phyloP scores from a whole-genome alignment of 805 yeast genomes.

The Yamadazyma kitorensis region DNA sequence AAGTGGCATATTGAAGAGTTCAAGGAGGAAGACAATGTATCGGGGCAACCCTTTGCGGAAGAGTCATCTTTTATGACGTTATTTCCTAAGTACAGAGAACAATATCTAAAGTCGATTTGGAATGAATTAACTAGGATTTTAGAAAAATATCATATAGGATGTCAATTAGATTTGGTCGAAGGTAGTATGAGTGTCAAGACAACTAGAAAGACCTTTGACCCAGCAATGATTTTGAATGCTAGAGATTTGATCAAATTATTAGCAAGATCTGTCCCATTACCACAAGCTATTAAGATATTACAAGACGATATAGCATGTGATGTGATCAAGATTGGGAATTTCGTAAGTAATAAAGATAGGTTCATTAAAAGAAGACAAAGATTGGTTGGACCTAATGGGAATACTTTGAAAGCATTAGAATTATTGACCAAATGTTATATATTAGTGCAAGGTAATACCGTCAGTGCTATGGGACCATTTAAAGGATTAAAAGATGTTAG shows the following conservation, averaged over 20 bases:
- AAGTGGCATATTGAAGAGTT: constrained; percentile 91
- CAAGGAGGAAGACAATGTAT: constrained; percentile 81
- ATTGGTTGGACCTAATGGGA: constrained; percentile 94
- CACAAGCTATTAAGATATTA: constrained; percentile 89
- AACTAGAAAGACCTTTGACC: constrained; percentile 93
- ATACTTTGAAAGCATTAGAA: constrained; percentile 93
- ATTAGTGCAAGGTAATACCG: constrained; percentile 96
- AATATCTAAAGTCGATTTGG: constrained; percentile 86
- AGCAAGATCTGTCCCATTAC: constrained; percentile 95
- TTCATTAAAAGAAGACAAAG: constrained; percentile 95
- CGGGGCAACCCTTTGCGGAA: constrained; percentile 89
- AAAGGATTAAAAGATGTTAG: constrained; percentile 90
- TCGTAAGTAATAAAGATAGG: constrained; percentile 86
- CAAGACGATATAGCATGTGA: constrained; percentile 95
- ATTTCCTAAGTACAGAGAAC: constrained; percentile 95
- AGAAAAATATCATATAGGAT: constrained; percentile 71
- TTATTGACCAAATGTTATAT: constrained; percentile 93
- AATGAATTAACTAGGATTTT: constrained; percentile 84
- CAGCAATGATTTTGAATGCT: constrained; percentile 89
- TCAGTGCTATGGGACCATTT: constrained; percentile 94
- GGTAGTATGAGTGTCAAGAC: constrained; percentile 98
- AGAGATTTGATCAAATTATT: constrained; percentile 90
- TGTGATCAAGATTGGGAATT: constrained; percentile 89
- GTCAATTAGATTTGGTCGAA: constrained; percentile 86
- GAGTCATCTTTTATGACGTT: constrained; percentile 93